Conservation (phyloP, 2,329 filamentous ascomycete species). For the Aspergillus transmontanensis region DNA sequence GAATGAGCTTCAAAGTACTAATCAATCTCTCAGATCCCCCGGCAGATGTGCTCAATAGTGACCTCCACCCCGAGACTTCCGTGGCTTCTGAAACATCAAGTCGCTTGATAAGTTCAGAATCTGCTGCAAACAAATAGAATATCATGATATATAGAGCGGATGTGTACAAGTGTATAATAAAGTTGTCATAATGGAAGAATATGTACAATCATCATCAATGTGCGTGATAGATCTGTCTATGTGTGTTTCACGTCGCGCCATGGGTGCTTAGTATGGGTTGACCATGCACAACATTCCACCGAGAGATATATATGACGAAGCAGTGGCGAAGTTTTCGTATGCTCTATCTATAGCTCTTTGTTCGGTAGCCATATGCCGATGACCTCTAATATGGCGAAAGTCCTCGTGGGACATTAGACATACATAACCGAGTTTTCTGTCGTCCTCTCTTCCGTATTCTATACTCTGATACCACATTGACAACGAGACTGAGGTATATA, state of each 20-base stretch:
- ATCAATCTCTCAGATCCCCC: conserved; percentile 15
- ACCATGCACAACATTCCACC: neutral
- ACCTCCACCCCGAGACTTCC: conserved; percentile 27
- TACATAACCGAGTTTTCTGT: too few species aligned
- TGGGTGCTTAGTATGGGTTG: neutral
- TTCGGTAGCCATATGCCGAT: neutral
- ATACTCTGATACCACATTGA: too few species aligned
- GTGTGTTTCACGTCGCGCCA: neutral
- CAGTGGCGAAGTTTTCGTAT: neutral
- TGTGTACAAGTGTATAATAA: conserved; percentile 27
- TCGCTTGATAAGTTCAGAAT: conserved; percentile 46
- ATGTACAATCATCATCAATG: neutral
- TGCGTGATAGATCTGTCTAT: neutral
- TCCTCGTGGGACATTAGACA: too few species aligned
- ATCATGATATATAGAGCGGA: conserved; percentile 15
- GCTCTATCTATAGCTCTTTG: neutral
- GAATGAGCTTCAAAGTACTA: neutral
- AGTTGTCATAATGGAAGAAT: neutral
- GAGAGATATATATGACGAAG: neutral
- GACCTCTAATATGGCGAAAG: too few species aligned
- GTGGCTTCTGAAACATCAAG: conserved; percentile 42
- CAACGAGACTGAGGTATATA: too few species aligned
- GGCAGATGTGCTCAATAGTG: conserved; percentile 45
- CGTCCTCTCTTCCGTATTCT: too few species aligned
- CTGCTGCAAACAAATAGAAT: conserved; percentile 53